Evolutionary conservation across 2,329 filamentous ascomycete genomes (phyloP).

Genomic region (Penicillium sp.): DNA sequence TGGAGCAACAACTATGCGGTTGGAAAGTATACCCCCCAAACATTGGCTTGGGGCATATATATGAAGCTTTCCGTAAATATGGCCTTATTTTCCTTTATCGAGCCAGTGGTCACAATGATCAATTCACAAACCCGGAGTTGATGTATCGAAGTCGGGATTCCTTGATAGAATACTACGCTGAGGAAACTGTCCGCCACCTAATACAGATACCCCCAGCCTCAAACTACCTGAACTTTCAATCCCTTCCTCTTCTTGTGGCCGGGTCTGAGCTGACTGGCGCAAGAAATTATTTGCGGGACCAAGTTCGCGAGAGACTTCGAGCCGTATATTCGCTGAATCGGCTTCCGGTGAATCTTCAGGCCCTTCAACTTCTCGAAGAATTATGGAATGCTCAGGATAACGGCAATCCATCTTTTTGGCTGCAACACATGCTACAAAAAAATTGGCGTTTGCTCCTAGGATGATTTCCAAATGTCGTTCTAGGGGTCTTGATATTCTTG

Average conservation of each 20-base stretch:
- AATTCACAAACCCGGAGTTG: too few species aligned
- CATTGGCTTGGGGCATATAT: constrained; percentile 11
- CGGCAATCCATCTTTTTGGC: constrained; percentile 8
- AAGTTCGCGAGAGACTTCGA: constrained; percentile 14
- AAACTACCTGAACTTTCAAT: constrained; percentile 15
- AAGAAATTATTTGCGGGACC: constrained; percentile 7
- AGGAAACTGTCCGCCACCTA: constrained; percentile 17
- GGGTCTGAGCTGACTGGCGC: constrained; percentile 16
- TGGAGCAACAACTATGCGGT: constrained; percentile 13
- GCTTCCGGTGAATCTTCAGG: constrained; percentile 8
- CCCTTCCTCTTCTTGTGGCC: constrained; percentile 16
- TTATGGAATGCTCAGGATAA: constrained; percentile 11
- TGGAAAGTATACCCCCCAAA: constrained; percentile 12
- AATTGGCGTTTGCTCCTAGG: constrained; percentile 12
- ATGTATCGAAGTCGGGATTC: too few species aligned
- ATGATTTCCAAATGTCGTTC: too few species aligned
- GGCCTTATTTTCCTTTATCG: constrained; percentile 17
- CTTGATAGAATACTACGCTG: constrained; percentile 14
- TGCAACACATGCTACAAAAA: constrained; percentile 11
- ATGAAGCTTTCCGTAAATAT: constrained; percentile 20
- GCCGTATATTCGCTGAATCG: constrained; percentile 20
- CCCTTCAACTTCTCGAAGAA: constrained; percentile 15
- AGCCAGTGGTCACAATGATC: constrained; percentile 13
- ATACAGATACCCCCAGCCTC: constrained; percentile 11
- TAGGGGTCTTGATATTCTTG: too few species aligned